Base-by-base conservation (phyloP, 345 rosid genomes). In the Eutrema yunnanense region DNA sequence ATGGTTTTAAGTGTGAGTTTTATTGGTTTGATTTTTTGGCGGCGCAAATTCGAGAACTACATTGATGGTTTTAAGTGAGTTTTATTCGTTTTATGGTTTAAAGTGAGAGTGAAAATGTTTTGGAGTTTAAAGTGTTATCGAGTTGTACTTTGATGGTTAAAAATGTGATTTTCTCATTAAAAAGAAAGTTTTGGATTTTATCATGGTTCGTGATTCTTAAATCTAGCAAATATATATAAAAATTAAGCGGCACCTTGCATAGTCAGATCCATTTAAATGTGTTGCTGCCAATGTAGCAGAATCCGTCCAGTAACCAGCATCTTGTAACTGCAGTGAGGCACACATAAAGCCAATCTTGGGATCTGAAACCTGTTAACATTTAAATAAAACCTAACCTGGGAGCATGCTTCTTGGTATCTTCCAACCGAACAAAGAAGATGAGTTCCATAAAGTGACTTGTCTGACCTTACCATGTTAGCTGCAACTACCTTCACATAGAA, bases 351-450 rank as follows among this genome's bases (percentile, higher is more conserved):
- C 2, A 19, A 46, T 54, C 43, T 64, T 53, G 51, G 44, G 59
- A 9, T 44, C 36, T 16, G 4, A 56, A 30, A 34, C 5, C 0
- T 13, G 11, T 13, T n/a, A 9, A 42, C 4, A 13, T 22, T 8
- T 12, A 33, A n/a, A 34, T 8, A 49, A 68, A 83, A 50, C 52
- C 77, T 60, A 79, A 92, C 96, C 96, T 92, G 98, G 5, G 98
- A 90, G 83, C 98, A 90, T 65, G 96, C 98, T 80, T 92, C 98
- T 70, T 88, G 98, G 82, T 92, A 80, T 76, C 95, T 88, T 74
- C 98, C 95, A 64, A 92, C 98, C 6, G 96, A 90, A 80, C 98
- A 90, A 7, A 90, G 89, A 74, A 92, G 96, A 87, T 92, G 98
- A 66, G 84, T 92, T 76, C 91, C 96, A 61, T 90, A 90, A 56